A percentile compares a stretch with the other conserved stretches of the same genome.
phyloP scores from a whole-genome alignment of 495 filamentous ascomycete genomes.

The Trichoderma asperelloides region DNA sequence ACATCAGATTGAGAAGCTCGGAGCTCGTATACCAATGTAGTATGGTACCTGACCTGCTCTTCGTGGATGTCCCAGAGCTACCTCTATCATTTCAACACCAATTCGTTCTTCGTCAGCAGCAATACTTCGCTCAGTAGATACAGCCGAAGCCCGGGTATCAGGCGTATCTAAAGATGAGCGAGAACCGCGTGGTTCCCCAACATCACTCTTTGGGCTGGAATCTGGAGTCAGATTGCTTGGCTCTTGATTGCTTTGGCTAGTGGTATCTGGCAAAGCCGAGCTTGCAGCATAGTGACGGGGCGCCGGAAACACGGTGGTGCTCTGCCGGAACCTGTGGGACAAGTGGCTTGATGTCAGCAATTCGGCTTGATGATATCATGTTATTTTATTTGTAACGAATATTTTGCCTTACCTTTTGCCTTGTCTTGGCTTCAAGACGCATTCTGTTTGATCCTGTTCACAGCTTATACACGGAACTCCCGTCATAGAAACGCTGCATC shows the following conservation, averaged over 20 bases:
- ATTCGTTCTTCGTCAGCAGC: not conserved
- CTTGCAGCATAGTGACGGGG: constrained; percentile 1
- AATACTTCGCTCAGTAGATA: not conserved
- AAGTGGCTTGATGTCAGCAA: not conserved
- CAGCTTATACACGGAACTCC: constrained; percentile 4
- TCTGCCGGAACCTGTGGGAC: not conserved
- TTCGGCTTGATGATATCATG: not conserved
- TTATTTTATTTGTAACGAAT: not conserved
- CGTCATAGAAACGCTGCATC: not conserved
- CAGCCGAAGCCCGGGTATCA: not conserved
- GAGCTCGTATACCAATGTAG: not conserved
- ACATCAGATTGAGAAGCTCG: not conserved
- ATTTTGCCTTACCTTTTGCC: not conserved
- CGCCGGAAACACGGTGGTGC: constrained; percentile 1
- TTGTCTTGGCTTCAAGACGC: not conserved
- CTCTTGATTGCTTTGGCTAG: not conserved
- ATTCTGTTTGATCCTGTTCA: not conserved
- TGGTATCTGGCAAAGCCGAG: not conserved
- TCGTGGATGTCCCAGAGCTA: not conserved
- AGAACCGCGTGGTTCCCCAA: not conserved
- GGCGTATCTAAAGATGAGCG: not conserved
- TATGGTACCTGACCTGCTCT: not conserved
- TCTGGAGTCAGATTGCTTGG: not conserved
- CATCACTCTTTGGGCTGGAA: not conserved
- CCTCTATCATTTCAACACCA: not conserved